Evolutionary conservation across 2,329 filamentous ascomycete species (phyloP), one percentile per base, ranked within the genome.

Genomic region (Colletotrichum tropicicola): DNA sequence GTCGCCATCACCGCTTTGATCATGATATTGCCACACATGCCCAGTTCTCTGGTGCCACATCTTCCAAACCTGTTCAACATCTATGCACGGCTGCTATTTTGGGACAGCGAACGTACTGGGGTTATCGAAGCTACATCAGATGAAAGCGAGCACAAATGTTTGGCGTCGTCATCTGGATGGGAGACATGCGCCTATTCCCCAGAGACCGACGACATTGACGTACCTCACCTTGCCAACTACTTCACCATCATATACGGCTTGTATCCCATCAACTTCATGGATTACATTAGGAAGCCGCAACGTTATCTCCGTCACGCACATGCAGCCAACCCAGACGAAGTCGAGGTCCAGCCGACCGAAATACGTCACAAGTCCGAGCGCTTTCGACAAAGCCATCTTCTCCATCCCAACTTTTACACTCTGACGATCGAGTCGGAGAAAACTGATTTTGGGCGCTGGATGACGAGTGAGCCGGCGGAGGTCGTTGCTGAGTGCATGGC

Each of bases 351-450:
- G 70, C 91, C 92, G 30, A 89, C 89, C 4, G 89, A 94, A 69
- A 93, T 96, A 59, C 85, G 92, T 5, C 87, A 91, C 70, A 85
- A 92, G 52, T 94, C 91, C 3, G 92, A 95, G 70, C 85, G 85
- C 19, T 94, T 93, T 74, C 85, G 91, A 37, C 87, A 89, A 68
- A 86, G 87, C 35, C 93, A 96, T 76, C 77, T 93, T 6, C 79
- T 96, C 15, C 92, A 96, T 73, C 90, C 92, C n/a, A 94, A 94
- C 75, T 95, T 96, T 75, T 94, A 92, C 73, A 90, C 85, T 37
- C 83, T 92, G 45, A 95, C 92, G 0, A 85, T 92, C 49, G 92
- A 96, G 67, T 91, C 92, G 2, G 92, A 96, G 74, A 87, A 94
- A 73, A 89, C 85, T 1, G 92, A 96, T 71, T 85, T 88, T 66